Evolutionary conservation across 2,329 filamentous ascomycete species (phyloP), one percentile per base, ranked within the genome.

Genomic region (Trichoderma harzianum): DNA sequence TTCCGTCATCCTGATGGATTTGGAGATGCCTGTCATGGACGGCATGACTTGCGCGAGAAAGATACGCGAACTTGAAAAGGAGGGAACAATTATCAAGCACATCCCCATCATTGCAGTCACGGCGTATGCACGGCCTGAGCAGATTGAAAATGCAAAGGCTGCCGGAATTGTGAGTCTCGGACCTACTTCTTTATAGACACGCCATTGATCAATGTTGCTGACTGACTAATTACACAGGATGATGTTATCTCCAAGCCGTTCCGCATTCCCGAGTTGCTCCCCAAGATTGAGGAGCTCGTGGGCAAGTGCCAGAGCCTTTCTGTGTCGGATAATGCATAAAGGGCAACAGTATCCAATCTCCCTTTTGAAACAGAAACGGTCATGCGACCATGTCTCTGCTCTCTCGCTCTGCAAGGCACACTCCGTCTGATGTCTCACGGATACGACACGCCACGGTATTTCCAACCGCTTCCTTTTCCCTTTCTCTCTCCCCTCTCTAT

Each of bases 11-110:
- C 80, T 95, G 7, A 94, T 95, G 92, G 93, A 95, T 77, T 85
- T 94, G 62, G 92, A 94, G 77, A 95, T 95, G 92, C 92, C 92
- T 1, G 86, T 94, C 57, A 94, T 94, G 92, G 92, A 95, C 76
- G 93, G 93, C 43, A 88, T 93, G 80, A 91, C 91, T 2, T 93
- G 92, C 74, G 90, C 92, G 14, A 85, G 86, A 55, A 87, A 84
- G 72, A 94, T 95, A 68, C 87, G 93, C 21, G 86, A 91, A 72
- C 83, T 93, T 21, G 91, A 95, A 78, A 82, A 82, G 63, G 84
- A 88, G 68, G 89, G 89, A 24, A 87, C 85, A 36, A 87, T 93
- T 62, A 84, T 86, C 21, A 83, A 85, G 64, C 91, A 93, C 76
- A 88, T 93, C n/a, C 91, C 92, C 3, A 92, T 93, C 75, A 92